phyloP scores from a whole-genome alignment of 805 yeast genomes.

The Candida glaebosa region DNA sequence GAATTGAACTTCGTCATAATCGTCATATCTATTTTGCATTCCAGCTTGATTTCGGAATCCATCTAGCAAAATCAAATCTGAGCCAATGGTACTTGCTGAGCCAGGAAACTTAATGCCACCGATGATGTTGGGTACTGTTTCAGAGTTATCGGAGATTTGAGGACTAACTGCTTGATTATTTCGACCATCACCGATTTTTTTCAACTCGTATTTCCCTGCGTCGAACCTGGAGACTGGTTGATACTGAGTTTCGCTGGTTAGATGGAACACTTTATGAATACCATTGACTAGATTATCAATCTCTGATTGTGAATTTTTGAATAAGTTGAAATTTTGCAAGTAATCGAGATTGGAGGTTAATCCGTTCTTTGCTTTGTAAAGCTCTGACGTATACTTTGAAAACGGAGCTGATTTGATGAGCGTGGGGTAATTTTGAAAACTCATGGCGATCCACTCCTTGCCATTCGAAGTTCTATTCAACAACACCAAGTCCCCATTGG shows the following conservation, averaged over 20 bases:
- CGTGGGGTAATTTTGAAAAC: constrained; percentile 73
- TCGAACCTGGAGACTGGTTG: constrained; percentile 34
- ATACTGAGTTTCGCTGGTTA: constrained; percentile 28
- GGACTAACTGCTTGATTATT: constrained; percentile 1
- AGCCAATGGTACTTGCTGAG: constrained; percentile 2
- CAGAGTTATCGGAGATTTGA: not conserved
- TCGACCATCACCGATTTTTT: constrained; percentile 26
- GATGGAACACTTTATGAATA: constrained; percentile 28
- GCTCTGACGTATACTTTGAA: constrained; percentile 53
- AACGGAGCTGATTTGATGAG: constrained; percentile 76
- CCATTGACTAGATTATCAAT: constrained; percentile 32
- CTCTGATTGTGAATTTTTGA: constrained; percentile 11
- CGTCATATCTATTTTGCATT: not conserved
- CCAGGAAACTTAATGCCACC: constrained; percentile 35
- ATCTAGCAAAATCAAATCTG: constrained; percentile 13
- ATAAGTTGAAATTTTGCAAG: constrained; percentile 14
- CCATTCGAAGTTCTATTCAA: constrained; percentile 65
- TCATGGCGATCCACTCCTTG: constrained; percentile 81
- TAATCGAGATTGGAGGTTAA: constrained; percentile 11
- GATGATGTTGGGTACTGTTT: constrained; percentile 25
- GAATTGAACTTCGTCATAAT: not conserved
- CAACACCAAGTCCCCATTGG: constrained; percentile 45
- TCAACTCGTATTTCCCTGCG: constrained; percentile 9
- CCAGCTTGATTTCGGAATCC: not conserved
- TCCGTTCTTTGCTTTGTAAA: constrained; percentile 23